These are phyloP conservation scores for Globisporangium mamillatum DNA, from an alignment of 352 stramenopile species.

Conservation along the genomic window DNA sequence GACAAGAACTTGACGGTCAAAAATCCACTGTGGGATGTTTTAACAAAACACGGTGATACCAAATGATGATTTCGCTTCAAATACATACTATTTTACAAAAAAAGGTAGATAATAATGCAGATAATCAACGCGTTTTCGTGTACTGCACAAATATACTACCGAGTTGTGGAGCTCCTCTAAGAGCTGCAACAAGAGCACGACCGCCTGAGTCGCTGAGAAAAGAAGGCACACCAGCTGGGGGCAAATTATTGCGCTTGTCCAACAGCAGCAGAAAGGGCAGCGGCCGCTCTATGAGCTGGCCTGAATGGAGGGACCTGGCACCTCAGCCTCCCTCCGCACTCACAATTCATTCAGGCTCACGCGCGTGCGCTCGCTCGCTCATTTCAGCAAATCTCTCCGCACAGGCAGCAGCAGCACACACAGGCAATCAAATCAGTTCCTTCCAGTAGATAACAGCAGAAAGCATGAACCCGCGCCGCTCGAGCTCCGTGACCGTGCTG, in stretches of 20 bases:
- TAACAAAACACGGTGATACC: constrained; percentile 7
- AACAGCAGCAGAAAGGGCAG: background rate
- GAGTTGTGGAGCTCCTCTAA: background rate
- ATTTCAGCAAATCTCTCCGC: constrained; percentile 4
- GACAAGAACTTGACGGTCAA: background rate
- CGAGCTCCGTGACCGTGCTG: constrained; percentile 15
- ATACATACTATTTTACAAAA: background rate
- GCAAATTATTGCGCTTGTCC: background rate
- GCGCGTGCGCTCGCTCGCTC: background rate
- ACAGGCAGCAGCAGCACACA: background rate
- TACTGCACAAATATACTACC: background rate
- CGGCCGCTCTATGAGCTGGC: background rate
- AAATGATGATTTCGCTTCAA: background rate
- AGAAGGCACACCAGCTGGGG: background rate
- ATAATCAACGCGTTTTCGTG: background rate
- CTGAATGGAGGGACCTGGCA: background rate
- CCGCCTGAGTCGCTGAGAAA: background rate
- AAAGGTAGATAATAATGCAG: background rate
- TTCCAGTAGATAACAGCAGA: background rate
- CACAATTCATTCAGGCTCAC: background rate
- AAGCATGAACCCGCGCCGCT: constrained; percentile 4
- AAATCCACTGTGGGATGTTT: background rate
- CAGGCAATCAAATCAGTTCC: background rate
- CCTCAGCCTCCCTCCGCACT: background rate
- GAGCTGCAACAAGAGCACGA: background rate